A percentile compares a stretch with the other conserved stretches of the same genome.
Evolutionary conservation across 2,329 filamentous ascomycete species (phyloP).

Genomic region (Aspergillus novoparasiticus): DNA sequence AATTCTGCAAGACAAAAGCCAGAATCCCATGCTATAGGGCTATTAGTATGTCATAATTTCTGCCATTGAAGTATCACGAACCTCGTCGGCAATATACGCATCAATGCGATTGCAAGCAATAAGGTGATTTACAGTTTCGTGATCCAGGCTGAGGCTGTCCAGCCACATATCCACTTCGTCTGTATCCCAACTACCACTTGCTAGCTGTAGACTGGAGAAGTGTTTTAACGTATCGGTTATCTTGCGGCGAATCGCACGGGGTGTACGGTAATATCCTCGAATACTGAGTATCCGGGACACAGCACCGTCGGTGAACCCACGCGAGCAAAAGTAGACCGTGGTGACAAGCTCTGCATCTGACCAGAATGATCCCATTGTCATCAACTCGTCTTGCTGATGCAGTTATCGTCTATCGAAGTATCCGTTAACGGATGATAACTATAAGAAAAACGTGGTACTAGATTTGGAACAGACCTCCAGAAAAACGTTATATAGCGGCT

Average conservation of each 20-base stretch:
- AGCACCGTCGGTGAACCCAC: conserved; percentile 5
- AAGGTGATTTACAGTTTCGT: conserved; percentile 1
- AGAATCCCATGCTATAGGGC: no score
- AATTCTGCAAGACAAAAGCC: no score
- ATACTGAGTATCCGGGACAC: not conserved
- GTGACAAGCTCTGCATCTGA: conserved; percentile 4
- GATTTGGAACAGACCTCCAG: no score
- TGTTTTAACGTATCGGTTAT: not conserved
- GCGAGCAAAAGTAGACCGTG: conserved; percentile 2
- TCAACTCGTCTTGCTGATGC: no score
- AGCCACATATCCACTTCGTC: conserved; percentile 6
- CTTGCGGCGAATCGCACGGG: no score
- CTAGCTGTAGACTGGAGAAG: not conserved
- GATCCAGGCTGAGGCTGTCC: conserved; percentile 1
- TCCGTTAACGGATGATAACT: no score
- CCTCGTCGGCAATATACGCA: not conserved
- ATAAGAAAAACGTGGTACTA: no score
- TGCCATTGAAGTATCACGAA: not conserved
- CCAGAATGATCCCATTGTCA: conserved; percentile 11
- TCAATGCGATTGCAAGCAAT: conserved; percentile 1
- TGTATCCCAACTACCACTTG: not conserved
- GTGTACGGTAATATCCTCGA: no score
- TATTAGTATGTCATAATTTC: no score
- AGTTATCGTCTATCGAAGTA: no score
- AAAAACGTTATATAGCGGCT: no score